phyloP scores from a whole-genome alignment of 2,329 filamentous ascomycete species.

The Fusarium temperatum region DNA sequence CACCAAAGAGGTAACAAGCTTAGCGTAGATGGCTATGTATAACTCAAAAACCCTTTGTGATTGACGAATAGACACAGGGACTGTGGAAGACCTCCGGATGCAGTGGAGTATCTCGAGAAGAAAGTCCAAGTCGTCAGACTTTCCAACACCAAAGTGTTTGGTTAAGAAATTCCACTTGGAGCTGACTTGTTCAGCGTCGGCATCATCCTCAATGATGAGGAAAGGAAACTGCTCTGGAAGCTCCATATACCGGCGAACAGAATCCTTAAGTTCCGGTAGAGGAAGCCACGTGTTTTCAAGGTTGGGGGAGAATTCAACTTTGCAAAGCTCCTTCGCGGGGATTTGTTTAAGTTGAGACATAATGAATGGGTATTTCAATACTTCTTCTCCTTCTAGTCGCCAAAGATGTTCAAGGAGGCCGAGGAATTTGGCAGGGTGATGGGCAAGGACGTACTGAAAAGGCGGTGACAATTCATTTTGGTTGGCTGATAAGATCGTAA shows the following conservation, averaged over 20 bases:
- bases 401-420: slow-evolving; percentile 23
- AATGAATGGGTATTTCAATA: background rate
- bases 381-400: background rate
- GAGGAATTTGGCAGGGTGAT: background rate
- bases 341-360: background rate
- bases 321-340: background rate
- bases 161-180: slow-evolving; percentile 6
- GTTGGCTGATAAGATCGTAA: slow-evolving; percentile 2
- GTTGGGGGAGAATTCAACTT: background rate
- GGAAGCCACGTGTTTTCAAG: slow-evolving; percentile 24
- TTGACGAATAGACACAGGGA: background rate
- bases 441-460: slow-evolving; percentile 12
- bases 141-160: slow-evolving; percentile 11
- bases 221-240: slow-evolving; percentile 11
- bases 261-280: background rate
- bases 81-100: background rate
- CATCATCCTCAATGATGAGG: background rate
- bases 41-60: background rate
- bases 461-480: background rate
- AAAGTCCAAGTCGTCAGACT: slow-evolving; percentile 1
- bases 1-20: no score
- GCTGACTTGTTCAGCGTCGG: background rate
- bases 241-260: slow-evolving; percentile 14
- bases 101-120: slow-evolving; percentile 12
- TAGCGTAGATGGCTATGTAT: slow-evolving; percentile 21